Conservation (phyloP, 1,284 basidiomycete genomes). For the Ceratobasidium sp. region DNA sequence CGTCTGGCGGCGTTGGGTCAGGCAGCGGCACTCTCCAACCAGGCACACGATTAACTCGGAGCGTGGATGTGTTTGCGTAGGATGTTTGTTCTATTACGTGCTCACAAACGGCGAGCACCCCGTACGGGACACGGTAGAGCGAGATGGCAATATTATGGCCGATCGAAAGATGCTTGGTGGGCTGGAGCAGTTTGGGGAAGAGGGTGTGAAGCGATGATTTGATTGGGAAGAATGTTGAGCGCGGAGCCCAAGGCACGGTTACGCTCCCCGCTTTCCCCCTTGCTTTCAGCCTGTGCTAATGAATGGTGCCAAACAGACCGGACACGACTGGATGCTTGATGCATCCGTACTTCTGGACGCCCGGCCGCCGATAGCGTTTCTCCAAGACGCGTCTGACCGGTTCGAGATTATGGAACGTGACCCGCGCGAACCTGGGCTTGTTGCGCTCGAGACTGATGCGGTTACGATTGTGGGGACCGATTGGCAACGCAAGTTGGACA, state of each 20-base stretch:
- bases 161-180: slow-evolving; percentile 72
- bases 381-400: slow-evolving; percentile 96
- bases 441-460: slow-evolving; percentile 77
- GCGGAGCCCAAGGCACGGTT: slow-evolving; percentile 76
- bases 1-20: slow-evolving; percentile 33
- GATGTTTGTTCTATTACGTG: slow-evolving; percentile 92
- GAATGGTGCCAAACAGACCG: slow-evolving; percentile 63
- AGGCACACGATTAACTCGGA: slow-evolving; percentile 81
- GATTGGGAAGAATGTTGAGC: slow-evolving; percentile 79
- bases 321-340: slow-evolving; percentile 85
- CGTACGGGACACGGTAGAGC: slow-evolving; percentile 90
- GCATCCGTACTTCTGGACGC: slow-evolving; percentile 97
- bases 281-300: not conserved
- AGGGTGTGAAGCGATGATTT: slow-evolving; percentile 84
- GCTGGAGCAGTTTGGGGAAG: slow-evolving; percentile 85
- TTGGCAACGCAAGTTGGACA: slow-evolving; percentile 89
- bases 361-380: slow-evolving; percentile 86
- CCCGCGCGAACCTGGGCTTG: slow-evolving; percentile 79
- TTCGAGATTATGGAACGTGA: slow-evolving; percentile 98
- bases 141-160: slow-evolving; percentile 91
- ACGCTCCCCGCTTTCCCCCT: slow-evolving; percentile 46
- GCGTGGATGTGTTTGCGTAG: slow-evolving; percentile 92
- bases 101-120: slow-evolving; percentile 87
- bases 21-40: not conserved
- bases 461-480: slow-evolving; percentile 78